phyloP scores from a whole-genome alignment of 176 grass and related monocot species.

The Stipa capillata region DNA sequence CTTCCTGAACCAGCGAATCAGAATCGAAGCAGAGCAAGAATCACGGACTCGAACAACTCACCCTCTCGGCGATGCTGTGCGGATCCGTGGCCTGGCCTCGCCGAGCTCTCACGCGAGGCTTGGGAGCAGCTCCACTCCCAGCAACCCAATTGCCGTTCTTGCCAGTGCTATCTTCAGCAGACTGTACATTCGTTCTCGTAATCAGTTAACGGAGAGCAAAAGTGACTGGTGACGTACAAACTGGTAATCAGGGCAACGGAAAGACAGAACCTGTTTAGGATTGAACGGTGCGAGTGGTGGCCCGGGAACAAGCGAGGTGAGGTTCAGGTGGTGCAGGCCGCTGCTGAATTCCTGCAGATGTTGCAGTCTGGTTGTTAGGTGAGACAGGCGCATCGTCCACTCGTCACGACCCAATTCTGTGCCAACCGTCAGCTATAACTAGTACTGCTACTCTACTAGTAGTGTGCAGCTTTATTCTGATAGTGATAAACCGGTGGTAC shows the following conservation, averaged over 20 bases:
- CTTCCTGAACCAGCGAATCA: neutral
- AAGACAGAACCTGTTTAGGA: slow-evolving; percentile 26
- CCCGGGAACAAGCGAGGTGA: slow-evolving; percentile 23
- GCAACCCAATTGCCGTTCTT: neutral
- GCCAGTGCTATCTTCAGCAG: neutral
- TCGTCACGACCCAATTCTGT: neutral
- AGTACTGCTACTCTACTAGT: too few relatives aligned
- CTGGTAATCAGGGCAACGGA: too few relatives aligned
- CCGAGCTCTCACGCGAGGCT: slow-evolving; percentile 13
- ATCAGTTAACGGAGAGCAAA: too few relatives aligned
- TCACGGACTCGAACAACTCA: neutral
- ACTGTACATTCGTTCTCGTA: too few relatives aligned
- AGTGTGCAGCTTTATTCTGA: too few relatives aligned
- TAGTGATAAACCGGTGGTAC: too few relatives aligned
- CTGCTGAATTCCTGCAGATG: slow-evolving; percentile 27
- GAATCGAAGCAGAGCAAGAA: neutral
- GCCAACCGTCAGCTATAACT: slow-evolving; percentile 13
- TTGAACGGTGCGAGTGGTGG: slow-evolving; percentile 20
- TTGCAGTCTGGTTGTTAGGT: neutral
- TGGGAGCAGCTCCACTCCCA: neutral
- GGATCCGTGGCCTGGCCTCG: slow-evolving; percentile 40
- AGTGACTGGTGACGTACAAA: too few relatives aligned
- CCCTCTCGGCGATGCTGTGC: slow-evolving; percentile 47
- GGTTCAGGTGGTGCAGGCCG: slow-evolving; percentile 21
- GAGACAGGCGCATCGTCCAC: neutral